phyloP scores from a whole-genome alignment of 257 asterid species.

The Craterostigma plantagineum region DNA sequence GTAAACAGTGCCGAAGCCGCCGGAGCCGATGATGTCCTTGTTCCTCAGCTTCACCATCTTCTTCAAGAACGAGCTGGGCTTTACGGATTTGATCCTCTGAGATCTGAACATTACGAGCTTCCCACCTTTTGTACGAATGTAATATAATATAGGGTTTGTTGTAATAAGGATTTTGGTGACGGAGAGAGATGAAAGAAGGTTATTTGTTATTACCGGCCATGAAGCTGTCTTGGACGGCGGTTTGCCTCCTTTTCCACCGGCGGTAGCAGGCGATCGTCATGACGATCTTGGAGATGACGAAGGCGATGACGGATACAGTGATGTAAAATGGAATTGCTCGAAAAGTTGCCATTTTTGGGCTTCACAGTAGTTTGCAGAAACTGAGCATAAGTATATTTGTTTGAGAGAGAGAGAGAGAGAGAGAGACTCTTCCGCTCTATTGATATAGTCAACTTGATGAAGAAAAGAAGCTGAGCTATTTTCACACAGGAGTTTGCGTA shows the following conservation, averaged over 20 bases:
- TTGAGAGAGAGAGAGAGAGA: too few species aligned
- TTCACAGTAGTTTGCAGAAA: too few species aligned
- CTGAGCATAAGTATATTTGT: too few species aligned
- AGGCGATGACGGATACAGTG: conserved; percentile 53
- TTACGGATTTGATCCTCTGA: conserved; percentile 24
- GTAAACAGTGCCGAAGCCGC: conserved; percentile 86
- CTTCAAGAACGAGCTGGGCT: conserved; percentile 33
- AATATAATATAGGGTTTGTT: too few species aligned
- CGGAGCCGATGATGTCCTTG: conserved; percentile 74
- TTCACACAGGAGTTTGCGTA: too few species aligned
- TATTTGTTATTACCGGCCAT: conserved; percentile 15
- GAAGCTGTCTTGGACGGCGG: conserved; percentile 29
- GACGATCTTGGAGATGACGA: conserved; percentile 45
- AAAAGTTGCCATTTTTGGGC: conserved; percentile 24
- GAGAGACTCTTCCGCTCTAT: too few species aligned
- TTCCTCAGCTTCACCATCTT: conserved; percentile 52
- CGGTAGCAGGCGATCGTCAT: conserved; percentile 63
- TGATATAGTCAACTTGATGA: too few species aligned
- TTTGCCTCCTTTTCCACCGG: conserved; percentile 50
- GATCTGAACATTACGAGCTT: conserved; percentile 63
- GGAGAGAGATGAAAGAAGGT: too few species aligned
- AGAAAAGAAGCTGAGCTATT: too few species aligned
- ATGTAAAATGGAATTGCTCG: conserved; percentile 26
- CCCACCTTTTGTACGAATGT: conserved; percentile 36
- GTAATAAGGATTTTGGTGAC: too few species aligned